Evolutionary conservation across 306 rosid genomes (phyloP).

Genomic region (Trifolium dubium): DNA sequence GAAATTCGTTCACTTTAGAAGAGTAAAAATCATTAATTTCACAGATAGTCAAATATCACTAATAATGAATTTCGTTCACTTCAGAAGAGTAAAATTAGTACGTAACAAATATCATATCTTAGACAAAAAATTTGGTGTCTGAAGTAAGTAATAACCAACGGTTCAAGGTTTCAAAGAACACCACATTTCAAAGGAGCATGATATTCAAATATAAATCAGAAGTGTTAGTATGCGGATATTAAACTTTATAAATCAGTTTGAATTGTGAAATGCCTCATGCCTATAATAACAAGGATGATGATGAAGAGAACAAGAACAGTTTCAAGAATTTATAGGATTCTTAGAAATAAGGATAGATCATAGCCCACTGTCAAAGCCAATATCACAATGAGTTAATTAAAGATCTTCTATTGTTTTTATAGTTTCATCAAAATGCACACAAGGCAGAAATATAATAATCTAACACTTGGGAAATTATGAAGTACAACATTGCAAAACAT

Average conservation of each 20-base stretch:
- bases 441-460: slow-evolving; percentile 36
- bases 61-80: too few relatives aligned
- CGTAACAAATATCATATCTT: too few relatives aligned
- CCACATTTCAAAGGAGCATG: not conserved
- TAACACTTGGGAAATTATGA: slow-evolving; percentile 26
- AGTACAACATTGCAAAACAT: slow-evolving; percentile 32
- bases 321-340: slow-evolving; percentile 12
- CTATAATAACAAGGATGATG: slow-evolving; percentile 12
- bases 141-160: too few relatives aligned
- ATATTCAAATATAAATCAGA: slow-evolving; percentile 3
- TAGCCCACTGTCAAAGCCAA: slow-evolving; percentile 15
- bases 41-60: too few relatives aligned
- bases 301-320: slow-evolving; percentile 11
- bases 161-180: not conserved
- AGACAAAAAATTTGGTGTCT: too few relatives aligned
- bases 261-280: not conserved
- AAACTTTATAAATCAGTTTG: not conserved
- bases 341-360: slow-evolving; percentile 24
- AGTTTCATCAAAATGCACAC: slow-evolving; percentile 39
- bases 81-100: too few relatives aligned
- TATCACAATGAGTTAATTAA: slow-evolving; percentile 18
- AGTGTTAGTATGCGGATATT: not conserved
- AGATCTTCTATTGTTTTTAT: slow-evolving; percentile 27
- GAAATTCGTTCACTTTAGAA: too few relatives aligned
- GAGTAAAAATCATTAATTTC: too few relatives aligned